phyloP scores from a whole-genome alignment of 192 early-diverging fungal species.

The Backusella psychrophila region DNA sequence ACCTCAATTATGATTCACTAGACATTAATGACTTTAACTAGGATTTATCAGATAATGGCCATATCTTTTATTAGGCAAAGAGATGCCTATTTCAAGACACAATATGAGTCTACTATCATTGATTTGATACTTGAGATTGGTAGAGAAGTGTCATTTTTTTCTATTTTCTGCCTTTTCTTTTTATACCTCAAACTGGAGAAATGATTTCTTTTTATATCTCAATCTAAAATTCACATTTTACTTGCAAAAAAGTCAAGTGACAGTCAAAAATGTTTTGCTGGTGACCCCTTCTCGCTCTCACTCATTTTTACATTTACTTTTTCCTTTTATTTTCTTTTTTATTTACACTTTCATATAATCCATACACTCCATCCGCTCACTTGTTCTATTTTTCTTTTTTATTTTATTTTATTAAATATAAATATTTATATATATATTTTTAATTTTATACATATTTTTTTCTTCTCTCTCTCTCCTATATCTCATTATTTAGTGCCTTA shows the following conservation, averaged over 20 bases:
- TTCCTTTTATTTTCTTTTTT: background rate
- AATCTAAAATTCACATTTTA: background rate
- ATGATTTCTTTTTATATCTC: no score
- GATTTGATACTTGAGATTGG: no score
- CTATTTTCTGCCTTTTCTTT: no score
- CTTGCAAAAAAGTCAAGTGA: background rate
- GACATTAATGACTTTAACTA: no score
- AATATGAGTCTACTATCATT: no score
- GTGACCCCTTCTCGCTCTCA: background rate
- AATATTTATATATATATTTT: background rate
- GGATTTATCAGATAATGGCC: no score
- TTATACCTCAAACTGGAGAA: no score
- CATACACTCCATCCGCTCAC: background rate
- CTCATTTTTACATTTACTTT: background rate
- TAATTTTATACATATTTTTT: background rate
- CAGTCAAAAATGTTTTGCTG: background rate
- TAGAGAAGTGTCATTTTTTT: no score
- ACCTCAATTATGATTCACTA: no score
- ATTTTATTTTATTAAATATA: background rate
- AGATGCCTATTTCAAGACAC: no score
- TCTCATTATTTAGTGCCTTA: background rate
- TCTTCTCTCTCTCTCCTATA: background rate
- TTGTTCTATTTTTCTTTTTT: background rate
- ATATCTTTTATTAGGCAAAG: no score
- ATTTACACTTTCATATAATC: background rate